These are phyloP conservation scores for Phytopythium aichiense DNA, from an alignment of 352 stramenopile species.

Conservation along the genomic window DNA sequence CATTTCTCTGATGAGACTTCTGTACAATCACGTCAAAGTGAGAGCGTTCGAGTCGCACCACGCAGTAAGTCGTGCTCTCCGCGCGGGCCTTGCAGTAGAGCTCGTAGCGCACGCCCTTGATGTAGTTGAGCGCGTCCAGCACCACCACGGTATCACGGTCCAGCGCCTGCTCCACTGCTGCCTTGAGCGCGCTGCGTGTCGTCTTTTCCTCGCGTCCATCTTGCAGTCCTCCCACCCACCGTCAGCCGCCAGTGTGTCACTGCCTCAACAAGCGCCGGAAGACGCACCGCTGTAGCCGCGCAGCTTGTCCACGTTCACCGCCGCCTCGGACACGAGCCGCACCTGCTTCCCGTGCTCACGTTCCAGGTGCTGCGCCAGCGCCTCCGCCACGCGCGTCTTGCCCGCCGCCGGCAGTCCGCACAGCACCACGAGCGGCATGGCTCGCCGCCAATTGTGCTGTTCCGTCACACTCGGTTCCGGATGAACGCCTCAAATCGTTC, in stretches of 20 bases:
- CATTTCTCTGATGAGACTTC: not conserved
- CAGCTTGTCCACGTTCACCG: constrained; percentile 53
- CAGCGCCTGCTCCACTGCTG: constrained; percentile 56
- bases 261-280: not conserved
- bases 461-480: not conserved
- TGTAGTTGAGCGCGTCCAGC: constrained; percentile 93
- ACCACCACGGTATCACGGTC: constrained; percentile 80
- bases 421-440: constrained; percentile 74
- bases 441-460: not conserved
- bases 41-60: constrained; percentile 29
- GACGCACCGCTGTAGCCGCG: constrained; percentile 54
- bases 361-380: constrained; percentile 42
- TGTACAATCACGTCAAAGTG: not conserved
- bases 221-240: constrained; percentile 5
- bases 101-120: constrained; percentile 95
- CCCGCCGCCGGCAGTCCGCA: constrained; percentile 66
- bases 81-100: constrained; percentile 93
- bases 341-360: constrained; percentile 32
- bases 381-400: constrained; percentile 56
- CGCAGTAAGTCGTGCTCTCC: constrained; percentile 88
- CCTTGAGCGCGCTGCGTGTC: constrained; percentile 59
- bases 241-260: not conserved
- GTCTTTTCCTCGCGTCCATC: constrained; percentile 65
- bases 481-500: too few species aligned
- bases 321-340: constrained; percentile 51